phyloP scores from a whole-genome alignment of 306 rosid species.

The Carpinus viminea region DNA sequence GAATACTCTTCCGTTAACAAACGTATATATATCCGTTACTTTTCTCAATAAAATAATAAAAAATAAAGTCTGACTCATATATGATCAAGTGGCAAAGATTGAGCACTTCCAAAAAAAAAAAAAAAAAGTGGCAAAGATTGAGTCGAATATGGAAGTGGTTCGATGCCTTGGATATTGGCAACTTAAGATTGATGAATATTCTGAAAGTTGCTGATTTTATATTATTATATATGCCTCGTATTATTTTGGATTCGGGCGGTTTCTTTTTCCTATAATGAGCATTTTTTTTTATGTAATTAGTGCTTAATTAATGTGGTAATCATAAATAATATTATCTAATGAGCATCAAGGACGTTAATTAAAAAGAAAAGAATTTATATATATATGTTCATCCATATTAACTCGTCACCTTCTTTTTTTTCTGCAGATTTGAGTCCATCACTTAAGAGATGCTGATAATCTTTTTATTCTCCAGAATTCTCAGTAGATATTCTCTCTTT shows the following conservation, averaged over 20 bases:
- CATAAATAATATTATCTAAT: background rate
- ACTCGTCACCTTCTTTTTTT: too few relatives aligned
- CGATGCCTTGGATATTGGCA: constrained; percentile 11
- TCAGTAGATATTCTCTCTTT: too few relatives aligned
- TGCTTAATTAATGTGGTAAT: background rate
- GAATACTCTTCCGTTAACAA: too few relatives aligned
- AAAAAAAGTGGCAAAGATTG: constrained; percentile 19
- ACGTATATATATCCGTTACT: too few relatives aligned
- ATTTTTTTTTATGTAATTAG: background rate
- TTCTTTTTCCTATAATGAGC: constrained; percentile 24
- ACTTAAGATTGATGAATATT: constrained; percentile 7
- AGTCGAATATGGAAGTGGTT: background rate
- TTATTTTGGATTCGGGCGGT: constrained; percentile 28
- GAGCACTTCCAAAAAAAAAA: too few relatives aligned
- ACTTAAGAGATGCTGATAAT: background rate
- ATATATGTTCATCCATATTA: background rate
- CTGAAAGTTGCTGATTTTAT: constrained; percentile 14
- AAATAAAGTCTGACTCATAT: background rate
- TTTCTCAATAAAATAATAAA: background rate
- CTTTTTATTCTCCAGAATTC: background rate
- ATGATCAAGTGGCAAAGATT: constrained; percentile 14
- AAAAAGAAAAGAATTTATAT: background rate
- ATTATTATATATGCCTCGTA: background rate
- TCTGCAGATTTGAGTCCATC: constrained; percentile 1
- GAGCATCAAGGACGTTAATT: background rate